These are phyloP conservation scores for Penicillium sp. DNA, from an alignment of 2,329 filamentous ascomycete species.

Conservation along the genomic window DNA sequence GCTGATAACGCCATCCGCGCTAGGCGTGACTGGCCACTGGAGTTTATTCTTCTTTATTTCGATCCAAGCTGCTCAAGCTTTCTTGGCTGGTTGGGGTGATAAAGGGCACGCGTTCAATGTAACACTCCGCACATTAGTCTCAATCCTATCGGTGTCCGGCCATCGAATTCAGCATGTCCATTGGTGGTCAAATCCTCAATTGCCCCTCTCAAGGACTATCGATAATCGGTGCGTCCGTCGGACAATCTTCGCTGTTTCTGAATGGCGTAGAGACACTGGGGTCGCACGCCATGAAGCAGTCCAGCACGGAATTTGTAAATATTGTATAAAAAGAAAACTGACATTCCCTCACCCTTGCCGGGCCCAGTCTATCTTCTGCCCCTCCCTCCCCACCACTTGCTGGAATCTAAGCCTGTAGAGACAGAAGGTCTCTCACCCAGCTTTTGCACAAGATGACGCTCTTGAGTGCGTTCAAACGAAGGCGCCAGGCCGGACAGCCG, in stretches of 20 bases:
- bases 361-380: not conserved
- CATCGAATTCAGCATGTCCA: not conserved
- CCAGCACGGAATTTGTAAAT: not conserved
- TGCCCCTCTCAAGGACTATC: not conserved
- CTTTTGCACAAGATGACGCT: conserved; percentile 18
- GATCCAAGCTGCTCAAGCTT: conserved; percentile 8
- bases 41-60: conserved; percentile 3
- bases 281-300: conserved; percentile 20
- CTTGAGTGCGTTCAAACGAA: conserved; percentile 18
- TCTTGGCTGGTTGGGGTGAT: not conserved
- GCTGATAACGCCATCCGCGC: conserved; percentile 31
- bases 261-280: conserved; percentile 9
- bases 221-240: conserved; percentile 1
- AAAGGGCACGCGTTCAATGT: conserved; percentile 7
- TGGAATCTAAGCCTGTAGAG: not conserved
- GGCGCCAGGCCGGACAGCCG: not conserved
- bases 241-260: conserved; percentile 5
- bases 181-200: conserved; percentile 10
- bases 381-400: conserved; percentile 1
- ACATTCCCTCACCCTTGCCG: not conserved
- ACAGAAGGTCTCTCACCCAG: not conserved
- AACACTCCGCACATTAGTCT: conserved; percentile 8
- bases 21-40: conserved; percentile 14
- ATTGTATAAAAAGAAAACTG: not conserved
- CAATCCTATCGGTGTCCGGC: not conserved